phyloP scores from a whole-genome alignment of 1,139 yeast species.

The Geotrichum europaeum region DNA sequence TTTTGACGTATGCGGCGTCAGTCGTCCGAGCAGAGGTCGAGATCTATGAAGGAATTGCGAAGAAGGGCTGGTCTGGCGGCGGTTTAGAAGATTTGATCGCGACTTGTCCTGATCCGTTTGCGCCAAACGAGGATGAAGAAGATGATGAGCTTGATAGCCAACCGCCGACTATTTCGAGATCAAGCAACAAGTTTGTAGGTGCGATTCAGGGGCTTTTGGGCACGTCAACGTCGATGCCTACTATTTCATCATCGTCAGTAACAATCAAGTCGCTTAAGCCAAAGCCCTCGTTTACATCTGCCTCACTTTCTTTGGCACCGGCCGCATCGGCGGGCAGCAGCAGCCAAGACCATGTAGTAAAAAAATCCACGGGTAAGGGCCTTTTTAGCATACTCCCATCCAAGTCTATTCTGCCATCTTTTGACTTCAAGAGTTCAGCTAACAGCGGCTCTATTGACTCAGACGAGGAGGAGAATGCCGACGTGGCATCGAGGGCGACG shows the following conservation, averaged over 20 bases:
- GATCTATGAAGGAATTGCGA: constrained; percentile 71
- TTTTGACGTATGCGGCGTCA: constrained; percentile 54
- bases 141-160: constrained; percentile 14
- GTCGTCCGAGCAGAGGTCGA: constrained; percentile 75
- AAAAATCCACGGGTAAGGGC: constrained; percentile 1
- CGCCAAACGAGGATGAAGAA: constrained; percentile 25
- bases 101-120: constrained; percentile 41
- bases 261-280: constrained; percentile 1
- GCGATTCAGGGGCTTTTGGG: constrained; percentile 6
- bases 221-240: constrained; percentile 1
- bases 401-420: constrained; percentile 10
- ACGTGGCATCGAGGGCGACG: not conserved
- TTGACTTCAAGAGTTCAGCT: not conserved
- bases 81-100: constrained; percentile 62
- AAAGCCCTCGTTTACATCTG: not conserved
- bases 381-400: constrained; percentile 15
- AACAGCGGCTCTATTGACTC: constrained; percentile 2
- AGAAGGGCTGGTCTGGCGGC: constrained; percentile 83
- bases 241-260: not conserved
- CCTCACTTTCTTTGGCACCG: not conserved
- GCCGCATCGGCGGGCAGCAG: not conserved
- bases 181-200: constrained; percentile 5
- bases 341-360: not conserved
- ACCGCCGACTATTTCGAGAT: constrained; percentile 1
- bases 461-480: constrained; percentile 5